Evolutionary conservation across 305 asterid genomes (phyloP).

Genomic region (Salvia sclarea): DNA sequence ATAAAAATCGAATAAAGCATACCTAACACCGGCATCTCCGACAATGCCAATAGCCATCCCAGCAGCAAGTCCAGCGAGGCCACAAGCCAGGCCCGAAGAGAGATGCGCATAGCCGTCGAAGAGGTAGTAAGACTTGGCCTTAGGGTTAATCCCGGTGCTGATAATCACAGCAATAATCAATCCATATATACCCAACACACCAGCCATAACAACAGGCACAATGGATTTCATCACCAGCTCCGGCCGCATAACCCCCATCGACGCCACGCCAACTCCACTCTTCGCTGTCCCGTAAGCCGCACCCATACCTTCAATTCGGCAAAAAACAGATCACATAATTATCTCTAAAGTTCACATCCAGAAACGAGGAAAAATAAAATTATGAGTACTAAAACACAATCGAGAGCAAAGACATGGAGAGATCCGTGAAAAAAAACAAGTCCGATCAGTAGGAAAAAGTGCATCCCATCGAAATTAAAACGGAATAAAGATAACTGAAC

Average conservation of each 20-base stretch:
- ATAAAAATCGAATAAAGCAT: conserved; percentile 16
- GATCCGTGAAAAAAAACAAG: neutral
- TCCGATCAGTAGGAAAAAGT: neutral
- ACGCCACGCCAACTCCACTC: conserved; percentile 79
- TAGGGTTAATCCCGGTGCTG: conserved; percentile 74
- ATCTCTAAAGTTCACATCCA: neutral
- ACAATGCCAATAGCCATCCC: conserved; percentile 88
- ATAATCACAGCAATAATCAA: conserved; percentile 74
- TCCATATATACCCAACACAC: conserved; percentile 76
- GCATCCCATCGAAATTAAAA: neutral
- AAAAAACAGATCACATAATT: neutral
- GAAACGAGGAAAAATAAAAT: neutral
- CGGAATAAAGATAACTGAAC: neutral
- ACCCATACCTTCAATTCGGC: conserved; percentile 60
- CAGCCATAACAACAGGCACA: conserved; percentile 82
- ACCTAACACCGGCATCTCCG: conserved; percentile 89
- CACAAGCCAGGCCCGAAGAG: conserved; percentile 67
- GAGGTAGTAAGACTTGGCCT: conserved; percentile 62
- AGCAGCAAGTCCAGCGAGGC: conserved; percentile 73
- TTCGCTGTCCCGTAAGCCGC: conserved; percentile 72
- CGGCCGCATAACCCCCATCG: conserved; percentile 82
- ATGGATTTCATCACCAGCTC: conserved; percentile 78
- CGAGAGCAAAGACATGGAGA: neutral
- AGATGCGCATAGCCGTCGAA: conserved; percentile 75
- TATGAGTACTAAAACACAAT: neutral